phyloP scores from a whole-genome alignment of 2,329 filamentous ascomycete genomes.

The Corniculantispora saksenae region DNA sequence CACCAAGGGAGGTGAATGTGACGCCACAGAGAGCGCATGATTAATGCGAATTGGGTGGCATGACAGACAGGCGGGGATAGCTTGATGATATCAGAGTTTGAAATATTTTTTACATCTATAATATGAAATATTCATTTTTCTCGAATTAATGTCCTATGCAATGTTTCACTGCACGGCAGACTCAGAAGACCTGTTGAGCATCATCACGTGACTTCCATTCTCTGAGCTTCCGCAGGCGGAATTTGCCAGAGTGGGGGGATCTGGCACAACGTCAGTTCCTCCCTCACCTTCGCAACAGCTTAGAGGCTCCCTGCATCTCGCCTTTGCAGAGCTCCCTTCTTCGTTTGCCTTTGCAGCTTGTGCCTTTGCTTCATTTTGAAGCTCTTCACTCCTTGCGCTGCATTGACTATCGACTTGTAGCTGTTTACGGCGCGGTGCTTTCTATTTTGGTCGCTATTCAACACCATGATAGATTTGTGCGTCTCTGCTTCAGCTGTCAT shows the following conservation, averaged over 20 bases:
- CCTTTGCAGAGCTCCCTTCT: slow-evolving; percentile 5
- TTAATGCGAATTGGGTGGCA: too few species aligned
- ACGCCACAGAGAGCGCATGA: too few species aligned
- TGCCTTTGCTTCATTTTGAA: slow-evolving; percentile 5
- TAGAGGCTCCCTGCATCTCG: slow-evolving; percentile 2
- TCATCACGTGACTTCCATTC: slow-evolving; percentile 2
- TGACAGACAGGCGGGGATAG: too few species aligned
- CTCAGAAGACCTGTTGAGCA: neutral
- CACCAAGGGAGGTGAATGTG: too few species aligned
- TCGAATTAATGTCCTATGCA: neutral
- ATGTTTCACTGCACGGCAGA: neutral
- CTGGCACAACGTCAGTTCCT: slow-evolving; percentile 15
- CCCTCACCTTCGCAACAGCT: slow-evolving; percentile 16
- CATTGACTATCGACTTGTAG: neutral
- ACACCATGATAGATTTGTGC: slow-evolving; percentile 46
- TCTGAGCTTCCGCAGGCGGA: neutral
- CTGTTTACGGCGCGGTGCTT: slow-evolving; percentile 10
- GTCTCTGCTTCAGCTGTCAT: slow-evolving; percentile 32
- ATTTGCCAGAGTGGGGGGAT: slow-evolving; percentile 16
- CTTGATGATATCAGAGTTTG: too few species aligned
- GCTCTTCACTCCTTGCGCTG: neutral
- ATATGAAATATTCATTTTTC: too few species aligned
- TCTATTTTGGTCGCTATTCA: slow-evolving; percentile 25
- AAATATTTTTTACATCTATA: too few species aligned
- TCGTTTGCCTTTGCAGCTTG: neutral